Evolutionary conservation across 2,329 filamentous ascomycete genomes (phyloP).

Genomic region (Mycosphaerella arachidis): DNA sequence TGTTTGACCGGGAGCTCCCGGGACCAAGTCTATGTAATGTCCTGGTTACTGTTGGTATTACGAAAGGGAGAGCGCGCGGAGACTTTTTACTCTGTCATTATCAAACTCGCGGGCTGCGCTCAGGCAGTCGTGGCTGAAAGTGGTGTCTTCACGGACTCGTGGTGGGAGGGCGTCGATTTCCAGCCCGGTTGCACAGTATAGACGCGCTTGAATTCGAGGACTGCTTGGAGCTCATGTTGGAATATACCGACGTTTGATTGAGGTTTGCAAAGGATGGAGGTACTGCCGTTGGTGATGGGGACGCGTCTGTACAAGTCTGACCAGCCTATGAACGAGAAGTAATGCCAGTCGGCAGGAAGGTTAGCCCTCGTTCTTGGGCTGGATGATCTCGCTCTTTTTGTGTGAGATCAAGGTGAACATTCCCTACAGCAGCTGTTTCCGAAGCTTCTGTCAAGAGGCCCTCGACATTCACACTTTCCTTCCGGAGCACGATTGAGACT

Average conservation of each 20-base stretch:
- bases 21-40: conserved; percentile 7
- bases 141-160: conserved; percentile 6
- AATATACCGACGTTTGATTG: conserved; percentile 5
- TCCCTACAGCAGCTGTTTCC: too few species aligned
- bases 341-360: conserved; percentile 1
- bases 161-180: conserved; percentile 2
- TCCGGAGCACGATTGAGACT: conserved; percentile 2
- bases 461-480: not conserved
- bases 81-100: not conserved
- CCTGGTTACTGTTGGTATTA: not conserved
- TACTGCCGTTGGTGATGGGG: too few species aligned
- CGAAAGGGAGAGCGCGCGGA: not conserved
- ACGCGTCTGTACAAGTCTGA: not conserved
- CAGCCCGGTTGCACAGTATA: not conserved
- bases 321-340: conserved; percentile 6
- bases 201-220: not conserved
- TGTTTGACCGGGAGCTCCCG: conserved; percentile 4
- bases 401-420: not conserved
- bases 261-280: conserved; percentile 6
- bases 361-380: not conserved
- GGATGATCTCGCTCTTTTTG: not conserved
- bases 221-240: not conserved
- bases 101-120: conserved; percentile 6
- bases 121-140: conserved; percentile 7
- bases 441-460: not conserved